phyloP scores from a whole-genome alignment of 2,329 filamentous ascomycete species.

The Alternaria conjuncta region DNA sequence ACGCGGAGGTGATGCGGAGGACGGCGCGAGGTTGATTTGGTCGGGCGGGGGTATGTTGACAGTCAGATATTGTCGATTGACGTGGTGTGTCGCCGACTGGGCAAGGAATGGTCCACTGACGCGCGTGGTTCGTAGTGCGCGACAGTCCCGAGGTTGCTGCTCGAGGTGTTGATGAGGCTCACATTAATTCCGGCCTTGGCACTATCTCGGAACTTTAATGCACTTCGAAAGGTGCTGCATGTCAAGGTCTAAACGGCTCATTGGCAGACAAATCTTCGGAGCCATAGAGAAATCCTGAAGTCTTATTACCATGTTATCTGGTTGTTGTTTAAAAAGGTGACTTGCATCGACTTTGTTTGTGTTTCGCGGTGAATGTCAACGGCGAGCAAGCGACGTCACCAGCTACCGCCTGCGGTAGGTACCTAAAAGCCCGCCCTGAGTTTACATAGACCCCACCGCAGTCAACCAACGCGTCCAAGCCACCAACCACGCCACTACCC shows the following conservation, averaged over 20 bases:
- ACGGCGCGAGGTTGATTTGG: background rate
- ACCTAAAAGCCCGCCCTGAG: background rate
- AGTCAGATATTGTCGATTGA: background rate
- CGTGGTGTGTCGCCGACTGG: background rate
- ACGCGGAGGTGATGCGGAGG: constrained; percentile 20
- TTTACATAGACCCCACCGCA: constrained; percentile 10
- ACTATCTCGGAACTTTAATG: constrained; percentile 13
- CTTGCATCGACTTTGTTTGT: background rate
- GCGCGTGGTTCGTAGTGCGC: constrained; percentile 3
- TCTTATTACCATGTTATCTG: background rate
- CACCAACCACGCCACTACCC: constrained; percentile 8
- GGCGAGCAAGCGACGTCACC: constrained; percentile 11
- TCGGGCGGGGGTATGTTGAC: background rate
- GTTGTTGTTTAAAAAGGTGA: background rate
- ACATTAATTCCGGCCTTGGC: constrained; percentile 20
- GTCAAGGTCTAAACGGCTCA: background rate
- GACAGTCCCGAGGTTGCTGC: constrained; percentile 17
- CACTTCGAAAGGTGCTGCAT: background rate
- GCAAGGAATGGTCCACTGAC: background rate
- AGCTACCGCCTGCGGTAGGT: constrained; percentile 1
- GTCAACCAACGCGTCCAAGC: constrained; percentile 6
- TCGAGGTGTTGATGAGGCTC: constrained; percentile 25
- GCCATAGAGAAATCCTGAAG: background rate
- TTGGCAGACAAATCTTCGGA: background rate
- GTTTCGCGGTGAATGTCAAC: background rate